A percentile compares a stretch with the other conserved stretches of the same genome.
phyloP scores from a whole-genome alignment of 495 filamentous ascomycete species.

The Penicillium salamii region DNA sequence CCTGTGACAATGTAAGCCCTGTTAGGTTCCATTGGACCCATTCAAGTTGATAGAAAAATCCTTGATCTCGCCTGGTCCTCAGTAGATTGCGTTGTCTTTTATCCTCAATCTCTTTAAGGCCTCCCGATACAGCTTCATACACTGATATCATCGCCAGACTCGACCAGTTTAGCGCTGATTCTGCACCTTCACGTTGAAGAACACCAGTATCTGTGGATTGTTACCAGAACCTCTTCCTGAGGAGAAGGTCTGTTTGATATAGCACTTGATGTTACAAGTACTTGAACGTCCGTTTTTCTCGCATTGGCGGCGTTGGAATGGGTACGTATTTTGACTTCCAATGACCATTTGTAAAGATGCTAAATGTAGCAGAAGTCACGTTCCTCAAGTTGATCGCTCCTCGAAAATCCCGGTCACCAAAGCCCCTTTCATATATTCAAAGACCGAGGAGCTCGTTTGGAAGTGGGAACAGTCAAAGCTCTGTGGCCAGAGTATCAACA shows the following conservation, averaged over 20 bases:
- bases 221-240: not conserved
- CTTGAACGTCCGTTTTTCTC: not conserved
- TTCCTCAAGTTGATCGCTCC: not conserved
- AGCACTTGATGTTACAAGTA: not conserved
- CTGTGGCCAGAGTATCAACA: conserved; percentile 9
- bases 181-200: not conserved
- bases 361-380: not conserved
- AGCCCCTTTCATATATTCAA: conserved; percentile 11
- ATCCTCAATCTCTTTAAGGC: not conserved
- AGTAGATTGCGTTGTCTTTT: not conserved
- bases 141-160: not conserved
- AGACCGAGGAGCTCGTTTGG: conserved; percentile 14
- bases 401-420: not conserved
- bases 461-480: conserved; percentile 12
- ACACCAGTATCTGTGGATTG: not conserved
- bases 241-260: not conserved
- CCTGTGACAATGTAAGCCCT: not conserved
- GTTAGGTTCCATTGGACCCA: not conserved
- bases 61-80: not conserved
- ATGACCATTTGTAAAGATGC: not conserved
- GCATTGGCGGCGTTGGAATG: not conserved
- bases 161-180: not conserved
- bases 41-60: not conserved
- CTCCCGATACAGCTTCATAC: not conserved
- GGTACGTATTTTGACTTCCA: not conserved